Conservation (phyloP, 305 asterid genomes). For the Solanum hybrid region DNA sequence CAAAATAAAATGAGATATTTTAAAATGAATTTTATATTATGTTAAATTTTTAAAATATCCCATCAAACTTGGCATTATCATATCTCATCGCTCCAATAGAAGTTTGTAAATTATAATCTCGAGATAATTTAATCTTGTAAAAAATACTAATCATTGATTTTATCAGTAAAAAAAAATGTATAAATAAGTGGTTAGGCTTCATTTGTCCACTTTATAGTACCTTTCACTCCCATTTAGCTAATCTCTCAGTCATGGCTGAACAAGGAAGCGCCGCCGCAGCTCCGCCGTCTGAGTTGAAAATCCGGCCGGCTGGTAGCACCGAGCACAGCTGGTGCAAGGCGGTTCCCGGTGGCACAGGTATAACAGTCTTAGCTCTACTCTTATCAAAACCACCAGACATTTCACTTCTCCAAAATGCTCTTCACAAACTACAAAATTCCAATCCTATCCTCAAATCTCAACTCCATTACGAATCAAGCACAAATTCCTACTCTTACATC, state of each 20-base stretch:
- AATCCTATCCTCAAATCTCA: conserved; percentile 79
- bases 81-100: too few relatives aligned
- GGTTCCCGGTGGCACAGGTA: conserved; percentile 83
- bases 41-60: background rate
- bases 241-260: conserved; percentile 13
- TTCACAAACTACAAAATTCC: conserved; percentile 43
- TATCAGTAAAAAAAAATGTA: background rate
- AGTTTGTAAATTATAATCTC: background rate
- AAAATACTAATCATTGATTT: background rate
- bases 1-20: too few relatives aligned
- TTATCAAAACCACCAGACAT: conserved; percentile 38
- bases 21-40: too few relatives aligned
- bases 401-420: conserved; percentile 39
- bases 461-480: conserved; percentile 32
- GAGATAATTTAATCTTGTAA: background rate
- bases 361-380: conserved; percentile 59
- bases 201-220: background rate
- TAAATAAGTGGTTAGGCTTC: background rate
- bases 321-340: conserved; percentile 93
- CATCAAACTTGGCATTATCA: background rate
- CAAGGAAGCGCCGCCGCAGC: background rate
- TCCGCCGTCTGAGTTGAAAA: too few relatives aligned
- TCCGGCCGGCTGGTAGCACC: conserved; percentile 29
- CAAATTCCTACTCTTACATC: conserved; percentile 44
- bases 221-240: background rate